These are phyloP conservation scores for Begonia fuchsioides DNA, from an alignment of 306 rosid genomes.

Conservation along the genomic window DNA sequence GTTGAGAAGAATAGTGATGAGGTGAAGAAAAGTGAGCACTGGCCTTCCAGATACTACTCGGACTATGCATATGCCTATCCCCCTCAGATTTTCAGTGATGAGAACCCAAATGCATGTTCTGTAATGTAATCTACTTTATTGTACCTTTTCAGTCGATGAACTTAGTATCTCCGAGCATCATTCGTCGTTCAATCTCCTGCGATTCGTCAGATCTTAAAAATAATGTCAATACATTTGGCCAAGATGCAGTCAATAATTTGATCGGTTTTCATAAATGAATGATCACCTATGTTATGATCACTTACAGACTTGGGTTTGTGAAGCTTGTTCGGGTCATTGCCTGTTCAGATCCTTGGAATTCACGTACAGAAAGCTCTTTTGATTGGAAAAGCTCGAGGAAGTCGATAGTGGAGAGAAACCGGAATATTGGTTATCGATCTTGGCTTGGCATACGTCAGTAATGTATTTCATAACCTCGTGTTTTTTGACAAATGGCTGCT, in stretches of 20 bases:
- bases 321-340: conserved; percentile 1
- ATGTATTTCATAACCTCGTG: conserved; percentile 24
- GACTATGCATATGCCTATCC: conserved; percentile 37
- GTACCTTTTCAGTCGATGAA: too few relatives aligned
- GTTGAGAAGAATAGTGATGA: conserved; percentile 35
- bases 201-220: too few relatives aligned
- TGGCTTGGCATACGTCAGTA: conserved; percentile 34
- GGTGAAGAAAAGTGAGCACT: conserved; percentile 39
- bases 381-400: conserved; percentile 13
- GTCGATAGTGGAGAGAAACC: conserved; percentile 40
- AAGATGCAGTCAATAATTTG: too few relatives aligned
- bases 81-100: conserved; percentile 68
- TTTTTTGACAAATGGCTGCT: conserved; percentile 40
- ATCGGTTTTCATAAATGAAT: too few relatives aligned
- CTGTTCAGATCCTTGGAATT: conserved; percentile 23
- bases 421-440: conserved; percentile 32
- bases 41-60: conserved; percentile 33
- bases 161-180: too few relatives aligned
- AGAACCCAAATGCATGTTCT: conserved; percentile 72
- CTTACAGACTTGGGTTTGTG: too few relatives aligned
- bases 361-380: conserved; percentile 30
- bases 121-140: conserved; percentile 27
- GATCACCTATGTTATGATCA: too few relatives aligned
- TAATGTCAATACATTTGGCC: too few relatives aligned
- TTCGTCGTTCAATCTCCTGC: too few relatives aligned